These are phyloP conservation scores for Neonectria coccinea DNA, from an alignment of 2,329 filamentous ascomycete genomes.

Conservation along the genomic window DNA sequence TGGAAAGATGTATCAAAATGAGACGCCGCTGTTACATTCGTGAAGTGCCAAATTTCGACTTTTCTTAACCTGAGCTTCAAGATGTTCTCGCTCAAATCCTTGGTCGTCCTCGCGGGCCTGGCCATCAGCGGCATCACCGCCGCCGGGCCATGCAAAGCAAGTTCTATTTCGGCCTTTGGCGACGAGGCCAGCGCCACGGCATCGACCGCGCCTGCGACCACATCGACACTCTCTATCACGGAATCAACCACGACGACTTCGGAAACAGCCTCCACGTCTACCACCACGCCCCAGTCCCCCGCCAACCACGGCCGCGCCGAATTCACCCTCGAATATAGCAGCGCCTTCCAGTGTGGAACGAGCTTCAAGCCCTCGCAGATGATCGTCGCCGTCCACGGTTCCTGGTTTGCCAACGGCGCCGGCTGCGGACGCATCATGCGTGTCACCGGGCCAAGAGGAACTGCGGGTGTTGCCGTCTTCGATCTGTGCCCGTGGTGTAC, in stretches of 20 bases:
- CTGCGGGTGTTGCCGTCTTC: background rate
- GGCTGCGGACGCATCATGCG: background rate
- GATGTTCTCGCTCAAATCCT: no score
- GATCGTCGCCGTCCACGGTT: background rate
- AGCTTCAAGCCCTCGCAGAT: background rate
- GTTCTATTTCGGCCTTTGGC: no score
- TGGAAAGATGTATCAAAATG: no score
- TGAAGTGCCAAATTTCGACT: no score
- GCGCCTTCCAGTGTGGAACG: background rate
- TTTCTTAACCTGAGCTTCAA: no score
- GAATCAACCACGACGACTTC: background rate
- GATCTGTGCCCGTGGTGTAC: background rate
- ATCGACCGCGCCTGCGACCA: no score
- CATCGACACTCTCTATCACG: background rate
- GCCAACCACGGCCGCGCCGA: no score
- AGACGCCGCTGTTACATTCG: no score
- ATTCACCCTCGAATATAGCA: background rate
- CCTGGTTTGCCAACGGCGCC: background rate
- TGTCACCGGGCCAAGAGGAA: background rate
- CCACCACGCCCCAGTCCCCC: background rate
- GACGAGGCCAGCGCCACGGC: no score
- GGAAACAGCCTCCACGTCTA: background rate
- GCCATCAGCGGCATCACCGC: no score
- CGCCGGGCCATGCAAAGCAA: no score
- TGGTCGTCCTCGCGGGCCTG: no score